phyloP scores from a whole-genome alignment of 768 basidiomycete species.

The Mycena leptocephala region DNA sequence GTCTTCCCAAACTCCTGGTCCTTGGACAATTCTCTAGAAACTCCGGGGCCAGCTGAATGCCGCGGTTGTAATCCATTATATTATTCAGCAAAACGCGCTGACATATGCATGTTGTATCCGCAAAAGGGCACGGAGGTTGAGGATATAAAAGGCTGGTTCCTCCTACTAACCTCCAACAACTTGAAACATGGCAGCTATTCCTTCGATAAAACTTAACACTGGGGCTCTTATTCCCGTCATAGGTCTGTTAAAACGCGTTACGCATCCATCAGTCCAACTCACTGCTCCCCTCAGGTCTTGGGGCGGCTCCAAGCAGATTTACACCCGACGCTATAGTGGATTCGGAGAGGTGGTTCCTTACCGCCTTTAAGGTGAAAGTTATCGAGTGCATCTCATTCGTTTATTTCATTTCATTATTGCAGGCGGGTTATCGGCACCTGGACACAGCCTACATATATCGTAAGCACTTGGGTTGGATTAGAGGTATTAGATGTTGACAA shows the following conservation, averaged over 20 bases:
- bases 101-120: no score
- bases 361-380: conserved; percentile 54
- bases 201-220: conserved; percentile 16
- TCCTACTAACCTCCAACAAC: no score
- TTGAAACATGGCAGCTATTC: conserved; percentile 11
- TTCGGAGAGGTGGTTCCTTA: conserved; percentile 51
- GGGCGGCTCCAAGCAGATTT: not conserved
- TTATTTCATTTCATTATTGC: not conserved
- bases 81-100: no score
- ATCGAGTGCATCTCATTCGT: not conserved
- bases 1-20: no score
- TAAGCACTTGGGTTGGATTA: conserved; percentile 4
- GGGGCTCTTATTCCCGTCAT: conserved; percentile 15
- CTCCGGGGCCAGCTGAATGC: no score
- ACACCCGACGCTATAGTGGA: not conserved
- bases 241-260: not conserved
- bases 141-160: no score
- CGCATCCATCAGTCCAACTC: not conserved
- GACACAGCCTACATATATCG: conserved; percentile 58
- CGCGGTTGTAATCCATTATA: no score
- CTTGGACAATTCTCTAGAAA: no score
- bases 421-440: conserved; percentile 61
- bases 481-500: not conserved
- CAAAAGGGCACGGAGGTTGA: no score
- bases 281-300: not conserved